Evolutionary conservation across 331 rosid genomes (phyloP).

Genomic region (Telfairia occidentalis): DNA sequence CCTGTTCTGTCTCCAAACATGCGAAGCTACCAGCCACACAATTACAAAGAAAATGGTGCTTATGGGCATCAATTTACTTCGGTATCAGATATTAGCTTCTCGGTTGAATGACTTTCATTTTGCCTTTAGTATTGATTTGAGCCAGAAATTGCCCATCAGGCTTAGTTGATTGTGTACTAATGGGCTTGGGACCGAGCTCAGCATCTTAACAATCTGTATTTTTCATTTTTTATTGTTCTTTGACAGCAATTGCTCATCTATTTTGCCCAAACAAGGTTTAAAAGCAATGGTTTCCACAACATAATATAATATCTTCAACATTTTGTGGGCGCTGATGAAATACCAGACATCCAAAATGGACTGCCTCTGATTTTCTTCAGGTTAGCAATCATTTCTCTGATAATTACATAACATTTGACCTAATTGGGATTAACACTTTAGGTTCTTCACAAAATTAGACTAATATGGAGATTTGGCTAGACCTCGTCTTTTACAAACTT

Average conservation of each 20-base stretch:
- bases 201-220: not conserved
- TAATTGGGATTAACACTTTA: not conserved
- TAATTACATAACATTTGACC: not conserved
- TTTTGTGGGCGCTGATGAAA: not conserved
- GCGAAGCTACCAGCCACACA: not conserved
- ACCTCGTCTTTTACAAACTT: constrained; percentile 6
- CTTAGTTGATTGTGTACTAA: not conserved
- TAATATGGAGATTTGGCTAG: not conserved
- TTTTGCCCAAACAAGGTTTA: not conserved
- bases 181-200: not conserved
- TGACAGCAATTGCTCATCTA: not conserved
- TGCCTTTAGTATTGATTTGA: not conserved
- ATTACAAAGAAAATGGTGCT: not conserved
- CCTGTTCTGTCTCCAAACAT: not conserved
- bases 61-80: not conserved
- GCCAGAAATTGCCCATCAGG: not conserved
- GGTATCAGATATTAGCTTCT: not conserved
- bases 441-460: not conserved
- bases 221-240: not conserved
- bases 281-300: not conserved
- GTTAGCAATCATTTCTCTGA: constrained; percentile 3
- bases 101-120: not conserved
- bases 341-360: not conserved
- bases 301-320: not conserved
- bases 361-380: not conserved